Evolutionary conservation across 2,329 filamentous ascomycete species (phyloP), one percentile per base, ranked within the genome.

Genomic region (Ilyonectria robusta): DNA sequence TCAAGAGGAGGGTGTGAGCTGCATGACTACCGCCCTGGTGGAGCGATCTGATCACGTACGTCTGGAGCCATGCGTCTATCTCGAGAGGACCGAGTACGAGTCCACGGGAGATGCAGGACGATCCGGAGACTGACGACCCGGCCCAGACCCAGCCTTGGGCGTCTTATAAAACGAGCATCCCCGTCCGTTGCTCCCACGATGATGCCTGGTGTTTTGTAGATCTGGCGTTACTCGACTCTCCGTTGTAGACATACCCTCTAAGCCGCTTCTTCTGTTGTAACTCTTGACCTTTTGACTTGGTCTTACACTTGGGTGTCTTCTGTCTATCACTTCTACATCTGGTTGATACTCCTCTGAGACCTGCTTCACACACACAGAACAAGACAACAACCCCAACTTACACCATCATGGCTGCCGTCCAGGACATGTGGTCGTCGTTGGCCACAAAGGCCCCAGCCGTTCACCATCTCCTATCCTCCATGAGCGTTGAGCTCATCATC

Each of bases 401-500:
- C 13, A 29, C 35, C 21, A n/a, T 8, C 21, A 66, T 66, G 63
- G 58, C 63, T 35, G 31, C 60, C 31, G 46, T 61, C 17, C 31
- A 51, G 19, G 44, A 59, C 1, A 21, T 58, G n/a, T 66, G 63
- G 63, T 47, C 46, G 29, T 57, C 57, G 33, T 23, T 61, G 63
- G 44, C 46, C 26, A 47, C 63, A 15, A 61, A 53, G 37, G 40
- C 64, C 8, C 59, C 51, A 7, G 29, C 47, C 19, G 31, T 67
- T n/a, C 46, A 63, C 21, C 55, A 44, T 26, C 17, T 70, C 17
- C 51, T 68, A 26, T 51, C 64, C 6, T 56, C 63, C 2, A 13
- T 70, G n/a, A 33, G 55, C 8, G 8, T 59, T 33, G 71, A 70
- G 26, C 44, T 66, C 15, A 23, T 70, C 29, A 62, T 73, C 17